phyloP scores from a whole-genome alignment of 345 rosid species.

The Citrus sp. region DNA sequence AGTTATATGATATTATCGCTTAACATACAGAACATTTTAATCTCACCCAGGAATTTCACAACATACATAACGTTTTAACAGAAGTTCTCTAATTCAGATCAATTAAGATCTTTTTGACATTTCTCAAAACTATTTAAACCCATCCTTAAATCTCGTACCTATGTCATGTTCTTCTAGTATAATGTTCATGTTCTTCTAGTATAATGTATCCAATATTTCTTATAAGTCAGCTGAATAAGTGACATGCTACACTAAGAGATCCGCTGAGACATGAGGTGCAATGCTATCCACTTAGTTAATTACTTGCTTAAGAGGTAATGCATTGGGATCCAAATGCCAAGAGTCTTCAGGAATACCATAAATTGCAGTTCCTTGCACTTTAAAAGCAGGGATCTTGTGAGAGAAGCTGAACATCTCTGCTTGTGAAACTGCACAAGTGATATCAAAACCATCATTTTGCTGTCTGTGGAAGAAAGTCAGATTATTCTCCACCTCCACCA shows the following conservation, averaged over 20 bases:
- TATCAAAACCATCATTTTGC: neutral
- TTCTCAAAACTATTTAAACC: no score
- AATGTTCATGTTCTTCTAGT: neutral
- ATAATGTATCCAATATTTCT: no score
- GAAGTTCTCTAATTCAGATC: no score
- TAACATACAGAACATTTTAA: no score
- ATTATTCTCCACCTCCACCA: neutral
- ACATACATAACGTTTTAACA: no score
- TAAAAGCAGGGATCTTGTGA: conserved; percentile 24
- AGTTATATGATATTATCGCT: no score
- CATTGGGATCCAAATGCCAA: conserved; percentile 28
- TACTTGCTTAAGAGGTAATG: neutral
- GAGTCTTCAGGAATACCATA: conserved; percentile 19
- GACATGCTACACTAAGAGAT: neutral
- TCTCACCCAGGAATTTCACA: no score
- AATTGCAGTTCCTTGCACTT: conserved; percentile 9
- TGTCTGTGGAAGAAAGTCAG: conserved; percentile 6
- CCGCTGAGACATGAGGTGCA: neutral
- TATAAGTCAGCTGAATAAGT: no score
- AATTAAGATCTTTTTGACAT: no score
- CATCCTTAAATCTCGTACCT: no score
- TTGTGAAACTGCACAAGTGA: conserved; percentile 4
- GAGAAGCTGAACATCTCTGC: conserved; percentile 19
- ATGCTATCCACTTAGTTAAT: neutral
- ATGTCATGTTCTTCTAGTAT: neutral